These are phyloP conservation scores for Ceratocystis cubensis DNA, from an alignment of 2,329 filamentous ascomycete species.

Conservation along the genomic window DNA sequence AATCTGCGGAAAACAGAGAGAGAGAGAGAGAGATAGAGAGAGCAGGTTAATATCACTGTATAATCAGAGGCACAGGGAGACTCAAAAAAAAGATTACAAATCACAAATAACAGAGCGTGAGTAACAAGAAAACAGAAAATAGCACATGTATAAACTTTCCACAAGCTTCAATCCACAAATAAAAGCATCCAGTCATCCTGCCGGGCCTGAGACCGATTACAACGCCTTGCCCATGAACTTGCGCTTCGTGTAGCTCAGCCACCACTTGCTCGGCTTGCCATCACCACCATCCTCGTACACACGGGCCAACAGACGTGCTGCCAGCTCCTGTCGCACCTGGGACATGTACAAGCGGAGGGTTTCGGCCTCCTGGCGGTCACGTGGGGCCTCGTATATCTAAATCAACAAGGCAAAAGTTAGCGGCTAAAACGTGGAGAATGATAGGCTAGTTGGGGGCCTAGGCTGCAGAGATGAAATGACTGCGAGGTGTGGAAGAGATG, in stretches of 20 bases:
- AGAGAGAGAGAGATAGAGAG: neutral
- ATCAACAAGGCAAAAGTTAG: neutral
- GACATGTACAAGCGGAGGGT: conserved; percentile 76
- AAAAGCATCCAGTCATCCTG: neutral
- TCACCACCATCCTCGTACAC: conserved; percentile 70
- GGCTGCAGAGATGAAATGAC: neutral
- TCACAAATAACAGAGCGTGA: neutral
- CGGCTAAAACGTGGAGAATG: no score
- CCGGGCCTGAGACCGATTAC: conserved; percentile 31
- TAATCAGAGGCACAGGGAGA: neutral
- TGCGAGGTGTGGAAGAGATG: neutral
- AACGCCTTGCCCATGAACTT: conserved; percentile 98
- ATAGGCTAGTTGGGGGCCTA: no score
- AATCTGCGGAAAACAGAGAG: neutral
- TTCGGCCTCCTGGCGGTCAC: conserved; percentile 80
- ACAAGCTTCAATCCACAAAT: conserved; percentile 1
- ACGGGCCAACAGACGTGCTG: conserved; percentile 65
- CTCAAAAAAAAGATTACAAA: neutral
- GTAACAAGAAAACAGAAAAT: neutral
- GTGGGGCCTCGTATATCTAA: conserved; percentile 76
- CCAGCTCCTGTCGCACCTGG: conserved; percentile 88
- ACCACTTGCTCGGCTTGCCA: conserved; percentile 72
- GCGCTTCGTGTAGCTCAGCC: conserved; percentile 96
- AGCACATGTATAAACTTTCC: neutral
- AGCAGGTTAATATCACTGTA: neutral